Evolutionary conservation across 2,329 filamentous ascomycete species (phyloP).

Genomic region (Aureobasidium sp.): DNA sequence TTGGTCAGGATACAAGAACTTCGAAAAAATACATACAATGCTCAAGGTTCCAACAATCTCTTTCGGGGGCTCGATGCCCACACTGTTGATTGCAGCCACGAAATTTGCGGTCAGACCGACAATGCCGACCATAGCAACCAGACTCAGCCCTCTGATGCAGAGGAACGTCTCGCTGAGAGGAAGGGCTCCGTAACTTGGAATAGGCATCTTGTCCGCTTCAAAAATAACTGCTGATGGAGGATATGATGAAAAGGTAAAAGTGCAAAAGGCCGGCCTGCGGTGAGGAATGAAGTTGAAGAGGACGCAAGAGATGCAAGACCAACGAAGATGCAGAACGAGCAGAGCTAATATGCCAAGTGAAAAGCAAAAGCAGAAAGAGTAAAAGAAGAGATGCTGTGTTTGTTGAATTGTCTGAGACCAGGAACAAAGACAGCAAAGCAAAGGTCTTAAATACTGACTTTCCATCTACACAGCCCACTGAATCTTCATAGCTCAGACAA

Average conservation of each 20-base stretch:
- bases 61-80: slow-evolving; percentile 58
- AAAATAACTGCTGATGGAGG: background rate
- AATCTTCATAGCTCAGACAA: background rate
- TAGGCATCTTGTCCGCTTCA: slow-evolving; percentile 37
- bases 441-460: background rate
- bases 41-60: slow-evolving; percentile 72
- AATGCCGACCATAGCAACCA: slow-evolving; percentile 64
- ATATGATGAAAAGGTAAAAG: background rate
- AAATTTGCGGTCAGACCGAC: slow-evolving; percentile 80
- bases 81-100: slow-evolving; percentile 65
- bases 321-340: background rate
- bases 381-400: background rate
- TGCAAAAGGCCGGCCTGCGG: background rate
- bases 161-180: slow-evolving; percentile 71
- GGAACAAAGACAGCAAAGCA: background rate
- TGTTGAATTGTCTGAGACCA: slow-evolving; percentile 2
- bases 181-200: slow-evolving; percentile 58
- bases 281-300: background rate
- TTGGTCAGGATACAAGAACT: slow-evolving; percentile 19
- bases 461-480: background rate
- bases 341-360: background rate
- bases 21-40: slow-evolving; percentile 55
- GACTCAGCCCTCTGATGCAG: slow-evolving; percentile 62
- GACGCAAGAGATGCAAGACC: background rate
- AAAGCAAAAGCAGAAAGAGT: background rate